A percentile compares a stretch with the other conserved stretches of the same genome.
Evolutionary conservation across 2,329 filamentous ascomycete species (phyloP).

Genomic region (Geoglossum cookeanum): DNA sequence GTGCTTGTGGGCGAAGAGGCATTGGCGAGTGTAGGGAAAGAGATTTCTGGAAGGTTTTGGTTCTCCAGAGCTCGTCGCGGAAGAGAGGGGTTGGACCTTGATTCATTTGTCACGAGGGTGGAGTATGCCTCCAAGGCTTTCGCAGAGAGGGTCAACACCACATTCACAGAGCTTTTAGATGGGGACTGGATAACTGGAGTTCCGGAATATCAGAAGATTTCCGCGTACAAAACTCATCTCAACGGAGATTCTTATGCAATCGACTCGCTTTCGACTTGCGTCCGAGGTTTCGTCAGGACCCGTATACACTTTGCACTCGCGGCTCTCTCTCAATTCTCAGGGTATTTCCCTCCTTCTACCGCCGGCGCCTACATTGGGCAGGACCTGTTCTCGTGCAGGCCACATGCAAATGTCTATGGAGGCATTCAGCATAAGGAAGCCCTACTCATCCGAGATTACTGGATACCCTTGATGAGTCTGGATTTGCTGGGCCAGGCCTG

Average conservation of each 20-base stretch:
- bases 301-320: conserved; percentile 11
- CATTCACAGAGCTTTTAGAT: conserved; percentile 15
- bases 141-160: conserved; percentile 25
- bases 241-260: conserved; percentile 2
- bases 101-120: conserved; percentile 29
- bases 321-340: not conserved
- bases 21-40: conserved; percentile 21
- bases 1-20: conserved; percentile 45
- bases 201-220: conserved; percentile 16
- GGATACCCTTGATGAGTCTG: conserved; percentile 11
- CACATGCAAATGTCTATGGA: conserved; percentile 9
- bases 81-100: conserved; percentile 31
- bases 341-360: not conserved
- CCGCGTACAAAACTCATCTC: conserved; percentile 9
- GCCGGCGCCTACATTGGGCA: not conserved
- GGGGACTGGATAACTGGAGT: conserved; percentile 22
- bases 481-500: conserved; percentile 2
- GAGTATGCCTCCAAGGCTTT: conserved; percentile 39
- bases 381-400: conserved; percentile 5
- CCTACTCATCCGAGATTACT: conserved; percentile 17
- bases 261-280: not conserved
- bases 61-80: conserved; percentile 22
- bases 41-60: not conserved
- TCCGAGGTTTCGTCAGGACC: conserved; percentile 17
- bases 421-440: conserved; percentile 12